Conservation (phyloP, 805 yeast genomes). For the Komagataella ulmi region DNA sequence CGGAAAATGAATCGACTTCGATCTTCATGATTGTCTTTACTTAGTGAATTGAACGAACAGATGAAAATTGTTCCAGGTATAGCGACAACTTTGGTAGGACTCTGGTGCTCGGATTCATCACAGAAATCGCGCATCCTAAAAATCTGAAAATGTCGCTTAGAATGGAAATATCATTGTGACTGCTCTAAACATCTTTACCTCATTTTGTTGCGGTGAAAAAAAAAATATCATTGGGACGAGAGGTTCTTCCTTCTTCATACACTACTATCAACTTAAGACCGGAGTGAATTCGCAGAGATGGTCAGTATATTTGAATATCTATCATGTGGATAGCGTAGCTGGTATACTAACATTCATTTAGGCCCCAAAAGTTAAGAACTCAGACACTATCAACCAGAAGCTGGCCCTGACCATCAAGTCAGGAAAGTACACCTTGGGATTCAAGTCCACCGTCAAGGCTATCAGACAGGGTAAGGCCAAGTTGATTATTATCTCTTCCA, state of each 20-base stretch:
- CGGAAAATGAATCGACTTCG: slow-evolving; percentile 99
- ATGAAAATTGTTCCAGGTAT: background rate
- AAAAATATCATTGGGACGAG: background rate
- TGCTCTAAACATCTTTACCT: background rate
- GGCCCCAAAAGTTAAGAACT: slow-evolving; percentile 95
- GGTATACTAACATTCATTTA: slow-evolving; percentile 28
- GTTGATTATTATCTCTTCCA: slow-evolving; percentile 94
- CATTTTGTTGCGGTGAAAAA: background rate
- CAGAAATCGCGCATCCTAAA: background rate
- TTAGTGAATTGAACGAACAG: background rate
- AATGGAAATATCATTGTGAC: background rate
- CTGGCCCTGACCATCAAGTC: slow-evolving; percentile 97
- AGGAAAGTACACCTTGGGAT: slow-evolving; percentile 99
- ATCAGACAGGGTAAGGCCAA: slow-evolving; percentile 98
- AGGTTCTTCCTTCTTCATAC: slow-evolving; percentile 1
- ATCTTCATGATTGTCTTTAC: slow-evolving; percentile 67
- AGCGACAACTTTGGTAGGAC: background rate
- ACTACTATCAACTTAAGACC: slow-evolving; percentile 35
- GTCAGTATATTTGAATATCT: slow-evolving; percentile 48
- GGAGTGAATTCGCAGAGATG: slow-evolving; percentile 99
- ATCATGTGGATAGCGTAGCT: background rate
- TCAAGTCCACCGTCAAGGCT: slow-evolving; percentile 97
- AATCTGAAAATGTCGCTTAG: background rate
- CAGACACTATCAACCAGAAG: slow-evolving; percentile 95
- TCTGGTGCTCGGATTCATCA: background rate